Evolutionary conservation across 2,329 filamentous ascomycete species (phyloP), one percentile per base, ranked within the genome.

Genomic region (Endothia cerciana): DNA sequence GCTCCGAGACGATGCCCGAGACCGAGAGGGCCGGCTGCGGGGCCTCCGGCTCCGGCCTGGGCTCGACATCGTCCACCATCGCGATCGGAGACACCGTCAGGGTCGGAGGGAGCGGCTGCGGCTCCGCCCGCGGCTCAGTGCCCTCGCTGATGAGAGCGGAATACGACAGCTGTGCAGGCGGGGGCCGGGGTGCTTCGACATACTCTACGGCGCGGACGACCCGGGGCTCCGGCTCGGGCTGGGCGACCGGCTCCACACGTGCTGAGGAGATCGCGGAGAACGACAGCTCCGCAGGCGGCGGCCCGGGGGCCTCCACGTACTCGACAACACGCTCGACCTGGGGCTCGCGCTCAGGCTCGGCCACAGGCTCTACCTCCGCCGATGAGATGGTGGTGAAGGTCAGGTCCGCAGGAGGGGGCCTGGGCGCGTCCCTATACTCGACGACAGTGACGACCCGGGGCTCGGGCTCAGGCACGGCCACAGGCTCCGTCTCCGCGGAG

Each of bases 71-170:
- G 69, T 71, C 68, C 10, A 68, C 68, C 10, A 68, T 60, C 36
- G 69, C 64, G 56, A 70, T 41, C 15, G 65, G 55, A 22, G 71
- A 71, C 53, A 73, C 68, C 25, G 61, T 68, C 13, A 69, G 65
- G 6, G 62, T 51, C 13, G 62, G 43, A 33, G 65, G 65, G 8
- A 64, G 62, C n/a, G 57, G 60, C 63, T 75, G 76, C 43, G 73
- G 75, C 65, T 74, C 73, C 3, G 71, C 70, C 49, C 68, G 66
- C 3, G 77, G 77, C 63, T 79, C 75, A 47, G 82, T 72, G 41
- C 80, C 70, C 66, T 81, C 76, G 11, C 71, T 66, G 3, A 66
- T 65, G 53, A 78, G 74, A 55, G 68, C 62, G 36, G 73, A 79
- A 47, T 78, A 72, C 11, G 72, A 74, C 56, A 82, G 69, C 25